A percentile compares a stretch with the other conserved stretches of the same genome.
Evolutionary conservation across 192 early-diverging fungal species (phyloP).

Genomic region (Rhizophagus sp.): DNA sequence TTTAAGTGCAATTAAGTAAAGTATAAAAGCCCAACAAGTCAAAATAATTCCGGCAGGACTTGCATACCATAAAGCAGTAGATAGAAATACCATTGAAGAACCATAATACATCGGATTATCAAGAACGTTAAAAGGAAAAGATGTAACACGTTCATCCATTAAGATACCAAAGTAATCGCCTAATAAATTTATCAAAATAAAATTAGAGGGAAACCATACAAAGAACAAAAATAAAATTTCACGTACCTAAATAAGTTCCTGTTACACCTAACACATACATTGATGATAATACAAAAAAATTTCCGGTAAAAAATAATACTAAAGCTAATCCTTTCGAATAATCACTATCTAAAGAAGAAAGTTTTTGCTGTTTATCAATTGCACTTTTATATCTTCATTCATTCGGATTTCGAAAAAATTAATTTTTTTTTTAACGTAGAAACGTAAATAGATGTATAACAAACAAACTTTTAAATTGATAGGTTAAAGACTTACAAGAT

Average conservation of each 20-base stretch:
- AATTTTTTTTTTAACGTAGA: not conserved
- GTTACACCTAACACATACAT: constrained; percentile 87
- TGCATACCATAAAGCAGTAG: constrained; percentile 76
- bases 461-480: not conserved
- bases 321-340: constrained; percentile 50
- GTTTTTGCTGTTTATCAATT: constrained; percentile 67
- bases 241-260: constrained; percentile 84
- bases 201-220: not conserved
- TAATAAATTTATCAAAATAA: constrained; percentile 30
- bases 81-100: constrained; percentile 84
- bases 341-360: constrained; percentile 46
- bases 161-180: constrained; percentile 95
- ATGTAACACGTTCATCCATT: constrained; percentile 81
- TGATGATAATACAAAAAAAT: constrained; percentile 76
- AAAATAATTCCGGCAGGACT: constrained; percentile 75
- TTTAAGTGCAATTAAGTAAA: constrained; percentile 73
- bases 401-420: not conserved
- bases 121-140: constrained; percentile 89
- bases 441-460: not conserved
- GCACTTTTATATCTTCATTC: constrained; percentile 64
- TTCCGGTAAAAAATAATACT: constrained; percentile 61
- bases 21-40: constrained; percentile 67
- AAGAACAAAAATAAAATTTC: not conserved
- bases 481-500: constrained; percentile 50
- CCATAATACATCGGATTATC: constrained; percentile 97